Conservation (phyloP, 768 basidiomycete species). For the Kwoniella botswanensis region DNA sequence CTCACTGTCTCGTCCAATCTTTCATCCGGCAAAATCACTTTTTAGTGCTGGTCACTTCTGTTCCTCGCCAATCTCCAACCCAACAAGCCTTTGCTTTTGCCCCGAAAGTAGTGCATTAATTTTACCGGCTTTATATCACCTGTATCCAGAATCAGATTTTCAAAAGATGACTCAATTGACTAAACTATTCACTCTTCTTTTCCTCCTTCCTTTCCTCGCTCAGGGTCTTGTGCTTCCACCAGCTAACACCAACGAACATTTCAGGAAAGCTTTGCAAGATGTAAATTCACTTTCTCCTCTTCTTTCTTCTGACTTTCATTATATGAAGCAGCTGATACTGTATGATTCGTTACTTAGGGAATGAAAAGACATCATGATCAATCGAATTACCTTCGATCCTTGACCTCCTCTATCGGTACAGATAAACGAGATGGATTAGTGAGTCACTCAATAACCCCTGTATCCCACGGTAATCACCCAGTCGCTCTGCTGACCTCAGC, state of each 20-base stretch:
- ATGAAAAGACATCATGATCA: constrained; percentile 11
- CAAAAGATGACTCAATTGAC: constrained; percentile 11
- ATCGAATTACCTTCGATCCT: not conserved
- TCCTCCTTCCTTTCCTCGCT: constrained; percentile 13
- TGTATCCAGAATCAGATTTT: too few species aligned
- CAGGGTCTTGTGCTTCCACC: constrained; percentile 12
- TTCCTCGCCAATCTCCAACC: not conserved
- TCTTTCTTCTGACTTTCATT: not conserved
- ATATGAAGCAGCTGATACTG: not conserved
- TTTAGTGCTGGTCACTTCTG: not conserved
- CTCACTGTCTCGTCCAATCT: too few species aligned
- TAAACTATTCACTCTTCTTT: constrained; percentile 7
- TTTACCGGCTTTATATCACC: too few species aligned
- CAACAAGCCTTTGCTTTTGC: not conserved
- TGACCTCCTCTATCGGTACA: not conserved
- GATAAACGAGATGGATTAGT: not conserved
- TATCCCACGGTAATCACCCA: too few species aligned
- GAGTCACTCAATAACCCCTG: not conserved
- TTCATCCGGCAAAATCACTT: not conserved
- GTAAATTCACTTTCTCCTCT: not conserved
- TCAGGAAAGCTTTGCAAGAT: constrained; percentile 2
- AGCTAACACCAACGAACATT: not conserved
- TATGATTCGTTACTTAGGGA: not conserved
- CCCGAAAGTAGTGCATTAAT: not conserved
- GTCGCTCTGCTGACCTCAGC: too few species aligned